Evolutionary conservation across 331 rosid genomes (phyloP), one percentile per base, ranked within the genome.

Genomic region (Malus hybrid): DNA sequence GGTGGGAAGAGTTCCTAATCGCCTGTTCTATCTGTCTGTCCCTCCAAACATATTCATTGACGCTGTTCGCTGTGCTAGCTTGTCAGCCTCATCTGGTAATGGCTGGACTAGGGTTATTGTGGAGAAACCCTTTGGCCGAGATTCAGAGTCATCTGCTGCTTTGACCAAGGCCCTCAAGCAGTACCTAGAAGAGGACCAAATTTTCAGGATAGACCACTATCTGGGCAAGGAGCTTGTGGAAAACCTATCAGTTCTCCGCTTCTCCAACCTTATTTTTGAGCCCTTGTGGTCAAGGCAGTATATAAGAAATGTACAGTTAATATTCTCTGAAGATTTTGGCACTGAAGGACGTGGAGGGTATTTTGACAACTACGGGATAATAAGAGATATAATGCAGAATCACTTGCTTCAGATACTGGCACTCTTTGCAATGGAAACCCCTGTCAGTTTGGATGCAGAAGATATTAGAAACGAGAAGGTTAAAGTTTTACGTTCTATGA

Each of bases 291-390:
- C 97, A 44, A 93, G 97, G 85, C 97, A 93, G 83, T 92, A 93
- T 81, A 93, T 93, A 80, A 86, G 94, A 80, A 93, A 90, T 70
- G 97, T 93, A 59, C 97, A 93, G 80, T 78, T 93, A 14, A 83
- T 90, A 80, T 93, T 93, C 83, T 93, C 97, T 4, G 97, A 93
- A 83, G 97, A 93, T 81, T 93, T 93, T 83, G 97, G 97, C 79
- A 93, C 97, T 5, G 97, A 93, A 89, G 97, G 97, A 73, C 97
- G 97, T 69, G 97, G 97, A 82, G 97, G 97, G 97, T 93, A 86
- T 50, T 74, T 93, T 5, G 94, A 93, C 78, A 76, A 90, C 85
- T 93, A 90, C 56, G 97, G 97, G 50, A 93, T 93, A 69, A 90
- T 93, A 78, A 87, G 97, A 81, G 97, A 93, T 76, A 93, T 93